phyloP scores from a whole-genome alignment of 1,139 yeast species.

The Debaryomyces psychrophilus region DNA sequence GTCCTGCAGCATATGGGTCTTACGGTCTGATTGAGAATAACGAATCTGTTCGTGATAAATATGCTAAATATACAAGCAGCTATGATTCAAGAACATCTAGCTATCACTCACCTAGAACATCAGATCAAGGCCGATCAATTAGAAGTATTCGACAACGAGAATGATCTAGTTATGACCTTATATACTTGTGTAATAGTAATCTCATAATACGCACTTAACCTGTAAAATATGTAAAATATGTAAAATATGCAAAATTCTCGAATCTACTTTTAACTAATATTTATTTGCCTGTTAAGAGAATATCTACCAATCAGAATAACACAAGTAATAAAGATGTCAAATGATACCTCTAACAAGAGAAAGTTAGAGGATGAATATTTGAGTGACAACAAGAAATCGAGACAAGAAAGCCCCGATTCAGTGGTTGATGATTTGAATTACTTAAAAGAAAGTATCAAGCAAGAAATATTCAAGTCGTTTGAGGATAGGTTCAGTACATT shows the following conservation, averaged over 20 bases:
- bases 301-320: not conserved
- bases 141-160: slow-evolving; percentile 28
- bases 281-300: not conserved
- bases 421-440: slow-evolving; percentile 14
- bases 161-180: slow-evolving; percentile 5
- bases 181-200: slow-evolving; percentile 6
- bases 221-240: slow-evolving; percentile 8
- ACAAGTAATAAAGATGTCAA: slow-evolving; percentile 18
- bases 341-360: slow-evolving; percentile 23
- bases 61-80: slow-evolving; percentile 31
- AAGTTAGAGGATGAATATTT: slow-evolving; percentile 21
- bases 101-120: slow-evolving; percentile 13
- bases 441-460: slow-evolving; percentile 21
- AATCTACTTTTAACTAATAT: not conserved
- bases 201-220: slow-evolving; percentile 2
- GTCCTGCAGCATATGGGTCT: slow-evolving; percentile 4
- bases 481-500: slow-evolving; percentile 24
- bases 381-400: slow-evolving; percentile 15
- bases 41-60: slow-evolving; percentile 35
- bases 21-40: slow-evolving; percentile 3
- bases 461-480: slow-evolving; percentile 23
- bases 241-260: too few species aligned
- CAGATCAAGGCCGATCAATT: slow-evolving; percentile 25
- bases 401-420: slow-evolving; percentile 12
- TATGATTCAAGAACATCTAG: slow-evolving; percentile 8